Conservation (phyloP, 306 rosid genomes). For the Begonia loranthoides region DNA sequence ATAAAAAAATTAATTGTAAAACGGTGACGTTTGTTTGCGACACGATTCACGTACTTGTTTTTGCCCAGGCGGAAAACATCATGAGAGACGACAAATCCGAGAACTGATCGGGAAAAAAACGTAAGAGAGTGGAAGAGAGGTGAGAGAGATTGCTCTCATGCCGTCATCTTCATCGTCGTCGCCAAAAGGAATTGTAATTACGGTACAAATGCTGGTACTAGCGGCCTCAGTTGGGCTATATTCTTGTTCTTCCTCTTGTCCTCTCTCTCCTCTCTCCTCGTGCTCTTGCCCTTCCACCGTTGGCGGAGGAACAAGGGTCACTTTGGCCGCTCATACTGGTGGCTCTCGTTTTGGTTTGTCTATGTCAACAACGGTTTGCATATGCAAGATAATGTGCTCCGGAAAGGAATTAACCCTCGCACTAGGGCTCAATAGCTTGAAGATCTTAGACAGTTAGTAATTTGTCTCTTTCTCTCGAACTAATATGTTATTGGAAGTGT, state of each 20-base stretch:
- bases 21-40: too few relatives aligned
- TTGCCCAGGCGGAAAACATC: too few relatives aligned
- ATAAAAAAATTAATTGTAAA: too few relatives aligned
- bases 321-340: not conserved
- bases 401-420: constrained; percentile 88
- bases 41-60: too few relatives aligned
- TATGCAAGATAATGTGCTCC: constrained; percentile 74
- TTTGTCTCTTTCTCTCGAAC: constrained; percentile 3
- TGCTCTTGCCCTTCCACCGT: constrained; percentile 47
- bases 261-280: constrained; percentile 60
- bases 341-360: constrained; percentile 5
- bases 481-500: not conserved
- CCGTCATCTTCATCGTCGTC: constrained; percentile 25
- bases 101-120: too few relatives aligned
- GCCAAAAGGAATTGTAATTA: constrained; percentile 51
- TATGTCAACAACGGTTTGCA: constrained; percentile 48
- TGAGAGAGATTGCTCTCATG: constrained; percentile 26
- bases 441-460: constrained; percentile 61
- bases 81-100: too few relatives aligned
- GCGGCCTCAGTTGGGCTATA: constrained; percentile 37
- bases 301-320: constrained; percentile 3
- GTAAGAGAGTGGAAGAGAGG: too few relatives aligned
- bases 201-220: constrained; percentile 55
- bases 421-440: constrained; percentile 72
- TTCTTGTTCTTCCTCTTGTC: constrained; percentile 54